Evolutionary conservation across 352 stramenopile genomes (phyloP), one percentile per base, ranked within the genome.

Genomic region (Globisporangium takayamanum): DNA sequence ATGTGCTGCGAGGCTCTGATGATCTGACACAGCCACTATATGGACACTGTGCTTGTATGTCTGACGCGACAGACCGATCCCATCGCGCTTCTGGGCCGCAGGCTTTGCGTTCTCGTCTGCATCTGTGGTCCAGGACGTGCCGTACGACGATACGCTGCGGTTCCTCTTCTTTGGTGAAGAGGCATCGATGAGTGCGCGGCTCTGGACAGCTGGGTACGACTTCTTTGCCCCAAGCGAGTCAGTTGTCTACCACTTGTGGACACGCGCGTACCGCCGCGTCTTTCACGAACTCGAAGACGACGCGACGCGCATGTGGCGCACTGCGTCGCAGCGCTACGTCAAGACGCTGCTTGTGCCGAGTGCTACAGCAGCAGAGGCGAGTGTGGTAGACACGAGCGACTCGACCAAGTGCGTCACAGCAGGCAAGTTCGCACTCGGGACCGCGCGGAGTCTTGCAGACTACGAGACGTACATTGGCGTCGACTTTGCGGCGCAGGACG

Each of bases 111-210:
- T 92, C 62, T 83, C 78, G 1, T 76, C 69, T 1, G 66, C 68
- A 10, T 30, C 59, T 18, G 78, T 87, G 2, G 70, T 89, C 2
- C 26, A 50, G 4, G 73, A 89, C 60, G 90, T 94, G 30, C 87
- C 83, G 0, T 98, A 98, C 64, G 92, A 98, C 64, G 68, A 66
- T 6, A 73, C 62, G 20, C 62, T 98, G 12, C 78, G 77, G 12
- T 85, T 96, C 52, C 66, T 98, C 3, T 98, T 98, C 63, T 98
- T 98, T 66, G 94, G 94, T 26, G 94, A 98, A 76, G 94, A 98
- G 72, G 64, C 87, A 4, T 80, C 69, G 18, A 97, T 98, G 89
- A 92, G 91, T 48, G 84, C 85, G 15, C 73, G 92, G 33, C 72
- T 98, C 7, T 98, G 83, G 73, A 97, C 89, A 4, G 69, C 81